phyloP scores from a whole-genome alignment of 371 early-diverging fungal species.

The Aphelidium insulamus region DNA sequence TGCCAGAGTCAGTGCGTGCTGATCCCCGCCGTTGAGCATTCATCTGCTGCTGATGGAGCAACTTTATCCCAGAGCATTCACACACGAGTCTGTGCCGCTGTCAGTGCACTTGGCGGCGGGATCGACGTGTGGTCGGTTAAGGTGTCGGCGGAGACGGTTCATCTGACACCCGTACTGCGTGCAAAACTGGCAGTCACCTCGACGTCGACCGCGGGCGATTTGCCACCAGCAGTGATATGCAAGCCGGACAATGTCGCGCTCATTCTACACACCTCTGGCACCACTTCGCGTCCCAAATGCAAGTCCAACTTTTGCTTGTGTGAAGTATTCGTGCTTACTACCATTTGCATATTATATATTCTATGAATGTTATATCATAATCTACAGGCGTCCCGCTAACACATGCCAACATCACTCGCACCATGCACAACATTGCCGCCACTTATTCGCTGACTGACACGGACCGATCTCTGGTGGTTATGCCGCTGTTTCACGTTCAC shows the following conservation, averaged over 20 bases:
- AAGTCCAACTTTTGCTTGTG: slow-evolving; percentile 1
- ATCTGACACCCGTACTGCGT: slow-evolving; percentile 22
- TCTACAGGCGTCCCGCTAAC: slow-evolving; percentile 49
- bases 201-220: no score
- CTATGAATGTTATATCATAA: neutral
- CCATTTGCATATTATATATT: neutral
- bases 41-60: no score
- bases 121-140: no score
- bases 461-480: slow-evolving; percentile 51
- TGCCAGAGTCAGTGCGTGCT: no score
- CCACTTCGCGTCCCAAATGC: slow-evolving; percentile 66
- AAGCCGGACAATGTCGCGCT: slow-evolving; percentile 36
- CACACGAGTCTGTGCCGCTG: no score
- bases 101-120: no score
- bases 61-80: no score
- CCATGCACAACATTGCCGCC: slow-evolving; percentile 42
- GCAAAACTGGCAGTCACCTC: slow-evolving; percentile 31
- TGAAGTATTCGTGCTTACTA: neutral
- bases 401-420: slow-evolving; percentile 46
- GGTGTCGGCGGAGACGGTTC: no score
- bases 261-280: slow-evolving; percentile 57
- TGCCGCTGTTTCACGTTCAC: slow-evolving; percentile 86
- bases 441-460: slow-evolving; percentile 34
- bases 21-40: no score
- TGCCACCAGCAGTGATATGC: no score